Evolutionary conservation across 306 rosid genomes (phyloP).

Genomic region (Calophaca sinica): DNA sequence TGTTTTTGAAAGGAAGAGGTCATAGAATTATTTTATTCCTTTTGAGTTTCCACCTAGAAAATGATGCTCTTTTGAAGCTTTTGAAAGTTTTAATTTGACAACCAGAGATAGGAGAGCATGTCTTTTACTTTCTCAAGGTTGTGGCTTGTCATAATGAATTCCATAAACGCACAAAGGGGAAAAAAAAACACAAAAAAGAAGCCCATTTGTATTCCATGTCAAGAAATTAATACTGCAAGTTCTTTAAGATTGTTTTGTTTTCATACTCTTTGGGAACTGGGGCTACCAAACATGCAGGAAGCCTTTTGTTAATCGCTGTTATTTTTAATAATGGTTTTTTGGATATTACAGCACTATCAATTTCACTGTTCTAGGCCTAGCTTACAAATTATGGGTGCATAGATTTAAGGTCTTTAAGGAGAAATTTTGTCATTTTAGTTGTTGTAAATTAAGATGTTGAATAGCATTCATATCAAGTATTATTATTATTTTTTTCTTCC

Average conservation of each 20-base stretch:
- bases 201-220: slow-evolving; percentile 16
- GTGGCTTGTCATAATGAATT: background rate
- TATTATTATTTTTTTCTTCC: background rate
- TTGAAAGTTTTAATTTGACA: slow-evolving; percentile 16
- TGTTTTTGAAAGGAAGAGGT: background rate
- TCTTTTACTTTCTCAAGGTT: slow-evolving; percentile 19
- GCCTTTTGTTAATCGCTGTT: background rate
- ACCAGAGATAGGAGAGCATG: slow-evolving; percentile 11
- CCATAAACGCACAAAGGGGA: background rate
- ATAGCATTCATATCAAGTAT: slow-evolving; percentile 1
- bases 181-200: too few species aligned
- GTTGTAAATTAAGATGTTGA: slow-evolving; percentile 1
- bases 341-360: background rate
- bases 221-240: background rate
- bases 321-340: background rate
- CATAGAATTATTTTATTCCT: background rate
- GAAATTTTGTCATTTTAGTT: background rate
- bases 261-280: slow-evolving; percentile 2
- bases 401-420: slow-evolving; percentile 27
- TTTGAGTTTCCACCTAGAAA: background rate
- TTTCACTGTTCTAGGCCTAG: background rate
- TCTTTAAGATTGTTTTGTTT: slow-evolving; percentile 10
- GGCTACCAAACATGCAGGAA: background rate
- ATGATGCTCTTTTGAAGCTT: slow-evolving; percentile 22
- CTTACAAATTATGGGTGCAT: slow-evolving; percentile 10